Base-by-base conservation (phyloP, 78 protist genomes). In the Protostelium mycophagum region DNA sequence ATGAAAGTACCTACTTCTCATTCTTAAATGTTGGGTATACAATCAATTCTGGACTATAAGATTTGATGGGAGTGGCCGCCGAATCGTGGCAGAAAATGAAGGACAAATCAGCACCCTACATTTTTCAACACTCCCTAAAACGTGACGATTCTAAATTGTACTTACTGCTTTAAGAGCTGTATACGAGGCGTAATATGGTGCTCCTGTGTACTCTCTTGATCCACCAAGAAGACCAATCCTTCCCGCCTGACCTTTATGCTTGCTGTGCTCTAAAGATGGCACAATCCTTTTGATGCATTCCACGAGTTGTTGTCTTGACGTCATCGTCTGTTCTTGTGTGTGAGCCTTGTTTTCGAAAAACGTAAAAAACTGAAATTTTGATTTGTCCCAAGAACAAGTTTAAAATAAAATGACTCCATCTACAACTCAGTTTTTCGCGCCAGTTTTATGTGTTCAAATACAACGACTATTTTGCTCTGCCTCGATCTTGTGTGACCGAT, bases 221-320 rank as follows among this genome's bases (percentile, higher is more conserved):
- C 95, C 95, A 35, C 95, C 95, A 36, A 92, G 0, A 0, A 92
- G 85, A 0, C 90, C 95, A 1, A 92, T 84, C 34, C 90, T 84
- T 5, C 95, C 95, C 16, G 88, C 25, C 86, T 92, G 95, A 28
- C 95, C 95, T 83, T 92, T 92, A 89, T 92, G 95, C 34, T 87
- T 36, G 28, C 35, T n/a, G 73, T 51, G 16, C 5, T 51, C 73
- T 51, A 51, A 16, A 51, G 73, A 51, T 5, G 73, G 73, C 5
- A 51, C 16, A 16, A 51, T 51, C 16, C 73, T 5, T 51, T 51
- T 51, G 31, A 51, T 5, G 5, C 31, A 51, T 51, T 51, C 73
- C 31, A 51, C 16, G 73, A 51, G 73, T 5, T 51, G 73, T 16
- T 51, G 73, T 51, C 73, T 51, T 16, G 73, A 51, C n/a, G n/a